A percentile compares a stretch with the other conserved stretches of the same genome.
phyloP scores from a whole-genome alignment of 805 yeast genomes.

The Diddensiella transvaalensis region DNA sequence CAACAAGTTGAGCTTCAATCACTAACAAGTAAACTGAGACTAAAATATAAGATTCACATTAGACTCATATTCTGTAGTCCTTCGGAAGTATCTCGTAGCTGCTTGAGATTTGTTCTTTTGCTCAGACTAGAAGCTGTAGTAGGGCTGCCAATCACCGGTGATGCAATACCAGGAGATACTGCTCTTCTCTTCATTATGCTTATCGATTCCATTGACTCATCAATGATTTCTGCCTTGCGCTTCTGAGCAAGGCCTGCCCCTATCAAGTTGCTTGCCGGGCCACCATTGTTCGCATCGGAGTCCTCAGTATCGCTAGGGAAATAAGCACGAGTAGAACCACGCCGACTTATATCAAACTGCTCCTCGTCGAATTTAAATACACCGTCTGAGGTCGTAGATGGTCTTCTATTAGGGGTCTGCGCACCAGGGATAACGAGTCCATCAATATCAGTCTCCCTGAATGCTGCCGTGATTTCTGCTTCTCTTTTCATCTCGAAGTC shows the following conservation, averaged over 20 bases:
- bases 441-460: constrained; percentile 6
- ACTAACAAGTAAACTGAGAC: not conserved
- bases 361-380: constrained; percentile 7
- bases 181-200: constrained; percentile 24
- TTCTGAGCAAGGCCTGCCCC: constrained; percentile 10
- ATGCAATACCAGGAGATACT: constrained; percentile 25
- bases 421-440: not conserved
- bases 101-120: constrained; percentile 20
- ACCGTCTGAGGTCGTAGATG: not conserved
- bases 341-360: not conserved
- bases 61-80: constrained; percentile 25
- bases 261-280: constrained; percentile 3
- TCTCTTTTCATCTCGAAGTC: constrained; percentile 26
- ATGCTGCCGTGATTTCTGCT: constrained; percentile 24
- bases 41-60: not conserved
- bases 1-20: not conserved
- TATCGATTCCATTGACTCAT: constrained; percentile 13
- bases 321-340: not conserved
- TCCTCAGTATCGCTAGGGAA: constrained; percentile 21
- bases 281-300: constrained; percentile 13
- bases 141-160: constrained; percentile 20
- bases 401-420: not conserved
- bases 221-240: constrained; percentile 18
- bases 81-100: constrained; percentile 26
- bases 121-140: constrained; percentile 11